Evolutionary conservation across 345 rosid species (phyloP).

Genomic region (Erucastrum elatum): DNA sequence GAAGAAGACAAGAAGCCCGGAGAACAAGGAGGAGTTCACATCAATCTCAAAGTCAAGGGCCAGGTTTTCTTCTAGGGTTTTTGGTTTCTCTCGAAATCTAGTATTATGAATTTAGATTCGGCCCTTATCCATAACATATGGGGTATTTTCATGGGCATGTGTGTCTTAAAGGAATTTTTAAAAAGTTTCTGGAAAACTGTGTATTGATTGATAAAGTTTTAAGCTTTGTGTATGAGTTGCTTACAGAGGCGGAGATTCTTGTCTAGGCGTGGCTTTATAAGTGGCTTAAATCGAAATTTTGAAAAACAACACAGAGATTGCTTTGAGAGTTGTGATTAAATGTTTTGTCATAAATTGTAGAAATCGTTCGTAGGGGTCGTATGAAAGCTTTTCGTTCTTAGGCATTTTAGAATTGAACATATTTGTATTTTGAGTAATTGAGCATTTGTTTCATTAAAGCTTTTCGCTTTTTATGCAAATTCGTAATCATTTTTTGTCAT

Average conservation of each 20-base stretch:
- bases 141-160: not conserved
- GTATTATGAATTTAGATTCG: not conserved
- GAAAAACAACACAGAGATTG: not conserved
- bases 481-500: not conserved
- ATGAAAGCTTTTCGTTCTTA: not conserved
- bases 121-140: not conserved
- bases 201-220: conserved; percentile 8
- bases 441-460: not conserved
- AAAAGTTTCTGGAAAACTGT: not conserved
- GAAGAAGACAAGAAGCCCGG: conserved; percentile 83
- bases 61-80: conserved; percentile 55
- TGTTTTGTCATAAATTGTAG: too few relatives aligned
- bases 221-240: not conserved
- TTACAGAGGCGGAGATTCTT: not conserved
- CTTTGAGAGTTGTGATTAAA: not conserved
- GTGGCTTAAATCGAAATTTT: not conserved
- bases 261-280: not conserved
- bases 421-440: not conserved
- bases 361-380: too few relatives aligned
- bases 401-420: not conserved
- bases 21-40: conserved; percentile 67
- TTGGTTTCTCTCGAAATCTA: not conserved
- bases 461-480: not conserved
- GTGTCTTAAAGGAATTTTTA: not conserved
- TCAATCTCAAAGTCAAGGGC: conserved; percentile 89